Evolutionary conservation across 1,284 basidiomycete species (phyloP), one percentile per base, ranked within the genome.

Genomic region (Heterobasidion parviporum): DNA sequence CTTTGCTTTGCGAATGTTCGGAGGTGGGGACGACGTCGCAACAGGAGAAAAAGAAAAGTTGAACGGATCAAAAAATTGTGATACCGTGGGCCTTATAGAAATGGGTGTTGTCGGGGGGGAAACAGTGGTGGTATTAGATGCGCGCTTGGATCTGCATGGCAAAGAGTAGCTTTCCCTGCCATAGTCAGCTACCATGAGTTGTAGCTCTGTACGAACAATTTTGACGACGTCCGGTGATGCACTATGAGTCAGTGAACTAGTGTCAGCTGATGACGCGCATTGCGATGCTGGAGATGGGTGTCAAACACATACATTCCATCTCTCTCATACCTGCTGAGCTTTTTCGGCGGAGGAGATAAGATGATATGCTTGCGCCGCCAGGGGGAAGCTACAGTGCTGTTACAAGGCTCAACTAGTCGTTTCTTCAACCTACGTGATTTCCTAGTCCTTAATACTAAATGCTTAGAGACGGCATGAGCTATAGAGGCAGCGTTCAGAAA

Each of bases 351-450:
- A 26, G 55, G 20, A 33, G 36, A 38, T 36, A 52, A 26, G 8
- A 35, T 34, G 18, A 18, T 43, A n/a, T 41, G 38, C 38, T 41
- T 41, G 38, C 38, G 38, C 15, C 50, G 48, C 33, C 55, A 46
- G 18, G 44, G 50, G 33, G 35, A 33, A 12, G 52, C 18, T 9
- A 49, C 43, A 9, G 34, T 54, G 34, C 47, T 5, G 15, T 34
- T 14, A 32, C 46, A 18, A 12, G 32, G 43, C n/a, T 58, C 56
- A 14, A 53, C 50, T 41, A 61, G 58, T 8, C 58, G 60, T 47
- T 56, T 61, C 33, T 58, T 52, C 12, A 56, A 43, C 49, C 60
- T 58, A 32, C 60, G 58, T 38, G 53, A 12, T 44, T 61, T 61
- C 50, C 47, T 53, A 12, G 60, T 32, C 32, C 54, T 35, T 6